Conservation (phyloP, 2,329 filamentous ascomycete species). For the Didymella glomerata region DNA sequence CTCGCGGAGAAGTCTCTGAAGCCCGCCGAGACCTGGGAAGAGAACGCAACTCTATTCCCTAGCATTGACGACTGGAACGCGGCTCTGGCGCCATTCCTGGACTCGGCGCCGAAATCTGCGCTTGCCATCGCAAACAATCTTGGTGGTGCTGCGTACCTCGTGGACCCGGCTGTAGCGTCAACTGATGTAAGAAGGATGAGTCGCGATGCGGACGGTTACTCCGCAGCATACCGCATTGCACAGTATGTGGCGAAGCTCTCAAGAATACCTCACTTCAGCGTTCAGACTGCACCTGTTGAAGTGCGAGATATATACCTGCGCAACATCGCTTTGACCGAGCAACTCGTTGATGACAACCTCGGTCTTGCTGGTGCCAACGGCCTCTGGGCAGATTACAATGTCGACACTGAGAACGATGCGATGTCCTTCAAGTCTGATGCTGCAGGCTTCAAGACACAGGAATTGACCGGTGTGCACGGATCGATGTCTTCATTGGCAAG, state of each 20-base stretch:
- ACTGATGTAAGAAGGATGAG: slow-evolving; percentile 46
- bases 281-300: slow-evolving; percentile 42
- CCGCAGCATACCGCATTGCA: slow-evolving; percentile 77
- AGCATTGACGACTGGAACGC: slow-evolving; percentile 70
- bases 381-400: slow-evolving; percentile 59
- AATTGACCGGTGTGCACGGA: slow-evolving; percentile 44
- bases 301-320: slow-evolving; percentile 51
- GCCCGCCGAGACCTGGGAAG: slow-evolving; percentile 37
- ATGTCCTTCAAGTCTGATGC: slow-evolving; percentile 62
- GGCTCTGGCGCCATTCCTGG: slow-evolving; percentile 66
- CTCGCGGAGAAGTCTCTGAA: slow-evolving; percentile 61
- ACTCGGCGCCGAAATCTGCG: slow-evolving; percentile 64
- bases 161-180: slow-evolving; percentile 48
- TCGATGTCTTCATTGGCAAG: slow-evolving; percentile 27
- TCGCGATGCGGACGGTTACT: slow-evolving; percentile 74
- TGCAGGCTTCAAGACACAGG: slow-evolving; percentile 57
- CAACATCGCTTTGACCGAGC: slow-evolving; percentile 62
- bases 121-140: slow-evolving; percentile 78
- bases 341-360: slow-evolving; percentile 68
- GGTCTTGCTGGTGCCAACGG: slow-evolving; percentile 64
- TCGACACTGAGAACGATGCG: slow-evolving; percentile 62
- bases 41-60: slow-evolving; percentile 66
- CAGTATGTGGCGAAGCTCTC: slow-evolving; percentile 72
- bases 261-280: slow-evolving; percentile 50
- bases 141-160: slow-evolving; percentile 73